phyloP scores from a whole-genome alignment of 306 rosid species.

The Gleditsia sinensis region DNA sequence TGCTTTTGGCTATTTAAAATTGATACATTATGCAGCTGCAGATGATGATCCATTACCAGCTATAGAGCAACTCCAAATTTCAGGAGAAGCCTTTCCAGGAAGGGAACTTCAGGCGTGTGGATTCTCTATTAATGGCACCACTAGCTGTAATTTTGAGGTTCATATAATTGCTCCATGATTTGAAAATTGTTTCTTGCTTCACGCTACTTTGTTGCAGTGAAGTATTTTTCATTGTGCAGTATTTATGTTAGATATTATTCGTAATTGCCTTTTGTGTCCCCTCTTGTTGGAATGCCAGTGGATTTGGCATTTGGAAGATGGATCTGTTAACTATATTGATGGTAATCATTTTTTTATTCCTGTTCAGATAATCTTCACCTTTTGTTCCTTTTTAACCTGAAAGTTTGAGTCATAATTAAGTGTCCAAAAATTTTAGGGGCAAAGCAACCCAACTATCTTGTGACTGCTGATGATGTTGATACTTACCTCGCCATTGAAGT shows the following conservation, averaged over 20 bases:
- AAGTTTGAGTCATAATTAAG: slow-evolving; percentile 33
- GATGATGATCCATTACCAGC: slow-evolving; percentile 98
- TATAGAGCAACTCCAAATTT: slow-evolving; percentile 81
- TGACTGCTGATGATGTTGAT: slow-evolving; percentile 93
- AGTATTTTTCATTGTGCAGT: background rate
- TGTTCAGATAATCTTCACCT: slow-evolving; percentile 11
- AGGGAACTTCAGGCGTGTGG: slow-evolving; percentile 88
- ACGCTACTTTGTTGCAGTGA: slow-evolving; percentile 9
- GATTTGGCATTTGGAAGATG: slow-evolving; percentile 90
- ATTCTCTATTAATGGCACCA: slow-evolving; percentile 87
- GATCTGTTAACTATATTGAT: slow-evolving; percentile 80
- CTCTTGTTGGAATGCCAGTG: slow-evolving; percentile 59
- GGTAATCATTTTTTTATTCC: slow-evolving; percentile 58
- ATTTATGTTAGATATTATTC: slow-evolving; percentile 16
- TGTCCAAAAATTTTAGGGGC: slow-evolving; percentile 66
- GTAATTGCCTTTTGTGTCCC: slow-evolving; percentile 39
- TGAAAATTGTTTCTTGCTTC: slow-evolving; percentile 26
- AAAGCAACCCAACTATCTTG: slow-evolving; percentile 86
- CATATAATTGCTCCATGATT: slow-evolving; percentile 36
- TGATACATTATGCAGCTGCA: slow-evolving; percentile 61
- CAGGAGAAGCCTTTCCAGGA: slow-evolving; percentile 92
- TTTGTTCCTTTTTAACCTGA: slow-evolving; percentile 18
- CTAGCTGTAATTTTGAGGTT: slow-evolving; percentile 97
- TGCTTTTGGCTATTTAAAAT: slow-evolving; percentile 31
- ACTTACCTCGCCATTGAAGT: slow-evolving; percentile 90